Conservation (phyloP, 2,329 filamentous ascomycete genomes). For the Cyanodermella asteris region DNA sequence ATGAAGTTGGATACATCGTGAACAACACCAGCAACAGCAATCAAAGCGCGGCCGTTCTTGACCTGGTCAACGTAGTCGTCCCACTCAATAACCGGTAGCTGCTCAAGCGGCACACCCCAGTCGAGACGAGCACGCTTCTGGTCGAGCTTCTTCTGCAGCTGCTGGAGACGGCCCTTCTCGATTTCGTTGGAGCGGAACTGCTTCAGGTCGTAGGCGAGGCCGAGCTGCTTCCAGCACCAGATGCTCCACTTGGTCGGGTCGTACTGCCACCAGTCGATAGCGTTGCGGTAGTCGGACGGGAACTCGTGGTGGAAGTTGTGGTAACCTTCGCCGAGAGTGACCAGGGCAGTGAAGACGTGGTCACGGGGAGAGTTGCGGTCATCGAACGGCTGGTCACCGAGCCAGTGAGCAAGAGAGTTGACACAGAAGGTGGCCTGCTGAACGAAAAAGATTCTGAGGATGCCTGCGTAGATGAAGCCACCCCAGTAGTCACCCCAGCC, state of each 20-base stretch:
- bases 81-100: constrained; percentile 69
- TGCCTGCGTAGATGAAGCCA: constrained; percentile 66
- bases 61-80: constrained; percentile 62
- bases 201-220: constrained; percentile 71
- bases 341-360: constrained; percentile 64
- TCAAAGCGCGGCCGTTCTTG: constrained; percentile 54
- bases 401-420: constrained; percentile 78
- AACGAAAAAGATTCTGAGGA: constrained; percentile 71
- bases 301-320: constrained; percentile 96
- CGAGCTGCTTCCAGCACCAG: constrained; percentile 63
- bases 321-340: constrained; percentile 74
- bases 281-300: constrained; percentile 80
- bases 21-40: constrained; percentile 64
- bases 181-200: constrained; percentile 83
- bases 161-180: constrained; percentile 74
- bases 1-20: constrained; percentile 72
- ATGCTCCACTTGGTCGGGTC: constrained; percentile 84
- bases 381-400: constrained; percentile 80
- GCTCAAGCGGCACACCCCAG: constrained; percentile 70
- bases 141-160: constrained; percentile 81
- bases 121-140: constrained; percentile 63
- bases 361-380: constrained; percentile 82
- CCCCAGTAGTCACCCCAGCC: constrained; percentile 64
- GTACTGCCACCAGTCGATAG: constrained; percentile 78
- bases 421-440: constrained; percentile 87